Base-by-base conservation (phyloP, 768 basidiomycete species). In the Russula vinacea region DNA sequence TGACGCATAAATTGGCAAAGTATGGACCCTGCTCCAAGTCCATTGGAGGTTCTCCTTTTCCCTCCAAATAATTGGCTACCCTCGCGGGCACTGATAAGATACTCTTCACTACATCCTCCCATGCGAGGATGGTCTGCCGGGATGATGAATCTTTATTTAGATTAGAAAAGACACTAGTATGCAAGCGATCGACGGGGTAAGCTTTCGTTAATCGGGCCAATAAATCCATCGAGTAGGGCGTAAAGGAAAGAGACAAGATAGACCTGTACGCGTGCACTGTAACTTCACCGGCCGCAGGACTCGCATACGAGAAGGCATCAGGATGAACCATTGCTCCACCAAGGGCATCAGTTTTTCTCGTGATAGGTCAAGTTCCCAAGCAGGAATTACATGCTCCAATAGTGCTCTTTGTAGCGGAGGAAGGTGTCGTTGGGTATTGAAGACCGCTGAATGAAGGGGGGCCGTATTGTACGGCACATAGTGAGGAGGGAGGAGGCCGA, bases 81-180 rank as follows among this genome's bases (percentile, higher is more conserved):
- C 86, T 92, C n/a, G 78, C 78, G 39, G 95, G 93, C 9, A 95
- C 74, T 17, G 83, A 78, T 56, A 86, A 78, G 2, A 87, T 58
- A 62, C 83, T 81, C 37, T 83, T 83, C 26, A 94, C 83, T 67
- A 81, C 84, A 68, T 93, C 88, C 67, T 91, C 89, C 94, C 94
- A 97, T 51, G 71, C 70, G 24, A 81, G 44, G 32, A 8, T 69
- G 45, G 72, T 73, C 62, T 73, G 74, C 55, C 76, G 72, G 7
- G 59, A 49, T 19, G 60, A 68, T 39, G 69, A 54, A 35, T 51
- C 62, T 5, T 59, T 67, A 26, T 51, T 62, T 24, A 67, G 62
- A 50, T n/a, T 62, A 19, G 74, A 66, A 70, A 81, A 85, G 19
- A 87, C 70, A 13, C 81, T 76, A n/a, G 73, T 69, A 71, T 88